Conservation (phyloP, 2,329 filamentous ascomycete genomes). For the Diaporthe eres region DNA sequence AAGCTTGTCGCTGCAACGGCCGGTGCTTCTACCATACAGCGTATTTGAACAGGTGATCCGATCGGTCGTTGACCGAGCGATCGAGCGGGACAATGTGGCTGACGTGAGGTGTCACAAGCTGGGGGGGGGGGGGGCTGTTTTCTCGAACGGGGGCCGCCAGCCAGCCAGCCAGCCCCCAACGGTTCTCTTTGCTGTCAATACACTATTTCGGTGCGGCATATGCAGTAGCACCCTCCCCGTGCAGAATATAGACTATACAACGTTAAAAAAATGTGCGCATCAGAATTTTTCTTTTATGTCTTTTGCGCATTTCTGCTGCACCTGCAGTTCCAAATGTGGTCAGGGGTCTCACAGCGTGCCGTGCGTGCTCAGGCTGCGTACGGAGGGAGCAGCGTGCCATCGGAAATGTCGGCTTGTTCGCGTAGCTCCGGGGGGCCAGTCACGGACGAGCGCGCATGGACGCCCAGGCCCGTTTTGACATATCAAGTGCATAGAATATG, state of each 20-base stretch:
- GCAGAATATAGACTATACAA: slow-evolving; percentile 21
- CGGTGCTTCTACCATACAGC: neutral
- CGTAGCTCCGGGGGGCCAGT: neutral
- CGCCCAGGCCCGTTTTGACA: slow-evolving; percentile 25
- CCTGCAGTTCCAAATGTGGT: neutral
- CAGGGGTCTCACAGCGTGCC: slow-evolving; percentile 22
- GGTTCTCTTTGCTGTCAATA: neutral
- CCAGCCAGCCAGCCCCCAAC: slow-evolving; percentile 24
- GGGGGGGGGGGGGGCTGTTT: slow-evolving; percentile 21
- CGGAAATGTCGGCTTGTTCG: slow-evolving; percentile 6
- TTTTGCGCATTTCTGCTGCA: neutral
- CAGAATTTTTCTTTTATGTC: neutral
- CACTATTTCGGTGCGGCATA: slow-evolving; percentile 22
- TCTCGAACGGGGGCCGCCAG: neutral
- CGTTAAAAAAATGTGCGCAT: neutral
- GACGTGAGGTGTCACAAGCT: slow-evolving; percentile 31
- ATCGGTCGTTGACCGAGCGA: slow-evolving; percentile 30
- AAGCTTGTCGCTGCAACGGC: neutral
- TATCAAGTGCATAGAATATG: slow-evolving; percentile 16
- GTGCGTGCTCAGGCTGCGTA: neutral
- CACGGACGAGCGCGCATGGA: slow-evolving; percentile 13
- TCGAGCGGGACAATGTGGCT: slow-evolving; percentile 17
- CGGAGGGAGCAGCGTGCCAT: neutral
- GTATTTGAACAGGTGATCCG: neutral
- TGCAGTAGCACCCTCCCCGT: slow-evolving; percentile 21